Evolutionary conservation across 2,329 filamentous ascomycete genomes (phyloP).

Genomic region (Sporothrix globosa): DNA sequence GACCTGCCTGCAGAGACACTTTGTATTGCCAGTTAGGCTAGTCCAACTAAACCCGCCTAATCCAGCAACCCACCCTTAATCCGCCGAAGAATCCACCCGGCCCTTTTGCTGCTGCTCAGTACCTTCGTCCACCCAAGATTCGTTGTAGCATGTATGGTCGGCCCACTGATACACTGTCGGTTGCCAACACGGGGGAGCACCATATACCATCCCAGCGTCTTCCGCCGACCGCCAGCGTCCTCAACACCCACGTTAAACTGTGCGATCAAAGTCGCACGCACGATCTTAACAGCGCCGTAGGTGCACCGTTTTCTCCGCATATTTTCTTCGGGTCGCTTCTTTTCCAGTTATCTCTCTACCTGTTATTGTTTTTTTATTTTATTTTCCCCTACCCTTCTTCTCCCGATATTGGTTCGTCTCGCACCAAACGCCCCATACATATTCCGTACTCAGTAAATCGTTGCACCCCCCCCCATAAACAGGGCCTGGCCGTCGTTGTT

Average conservation of each 20-base stretch:
- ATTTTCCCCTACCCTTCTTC: background rate
- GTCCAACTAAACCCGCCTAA: slow-evolving; percentile 25
- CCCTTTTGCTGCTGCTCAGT: slow-evolving; percentile 8
- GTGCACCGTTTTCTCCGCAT: slow-evolving; percentile 4
- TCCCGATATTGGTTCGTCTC: background rate
- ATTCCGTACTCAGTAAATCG: too few species aligned
- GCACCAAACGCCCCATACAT: background rate
- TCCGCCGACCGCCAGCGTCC: background rate
- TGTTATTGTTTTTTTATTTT: background rate
- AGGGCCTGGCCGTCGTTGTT: background rate
- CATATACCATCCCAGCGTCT: background rate
- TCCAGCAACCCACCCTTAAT: slow-evolving; percentile 10
- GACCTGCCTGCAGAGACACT: slow-evolving; percentile 1
- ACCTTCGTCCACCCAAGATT: background rate
- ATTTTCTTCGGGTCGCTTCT: slow-evolving; percentile 16
- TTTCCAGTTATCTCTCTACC: background rate
- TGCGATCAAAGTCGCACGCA: background rate
- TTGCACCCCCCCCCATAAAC: background rate
- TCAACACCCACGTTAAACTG: background rate
- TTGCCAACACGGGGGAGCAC: too few species aligned
- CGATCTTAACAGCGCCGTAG: slow-evolving; percentile 7
- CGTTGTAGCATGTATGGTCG: background rate
- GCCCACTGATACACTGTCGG: background rate
- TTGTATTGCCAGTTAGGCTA: background rate
- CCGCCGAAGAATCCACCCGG: slow-evolving; percentile 27